Evolutionary conservation across 1,284 basidiomycete species (phyloP).

Genomic region (Bondarzewia mesenterica): DNA sequence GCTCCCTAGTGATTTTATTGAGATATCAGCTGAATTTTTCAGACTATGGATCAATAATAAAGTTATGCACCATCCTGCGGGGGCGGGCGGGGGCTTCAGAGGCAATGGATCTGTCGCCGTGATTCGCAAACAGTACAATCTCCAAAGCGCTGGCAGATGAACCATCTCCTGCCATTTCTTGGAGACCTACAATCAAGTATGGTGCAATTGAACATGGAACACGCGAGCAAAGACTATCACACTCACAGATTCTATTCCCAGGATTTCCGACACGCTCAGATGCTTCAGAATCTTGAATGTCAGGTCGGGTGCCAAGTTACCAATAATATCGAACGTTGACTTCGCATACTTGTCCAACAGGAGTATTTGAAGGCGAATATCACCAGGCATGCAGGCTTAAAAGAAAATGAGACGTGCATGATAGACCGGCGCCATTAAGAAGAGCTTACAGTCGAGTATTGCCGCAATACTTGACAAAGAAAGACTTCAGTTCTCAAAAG

Average conservation of each 20-base stretch:
- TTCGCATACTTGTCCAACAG: constrained; percentile 77
- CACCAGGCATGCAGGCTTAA: constrained; percentile 68
- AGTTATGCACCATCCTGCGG: constrained; percentile 60
- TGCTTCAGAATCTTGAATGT: constrained; percentile 59
- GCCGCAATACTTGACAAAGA: constrained; percentile 24
- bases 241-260: constrained; percentile 48
- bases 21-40: background rate
- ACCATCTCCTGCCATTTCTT: constrained; percentile 68
- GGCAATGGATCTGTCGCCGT: constrained; percentile 71
- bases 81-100: constrained; percentile 47
- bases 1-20: constrained; percentile 42
- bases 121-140: constrained; percentile 64
- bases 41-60: background rate
- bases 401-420: constrained; percentile 5
- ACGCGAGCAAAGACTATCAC: background rate
- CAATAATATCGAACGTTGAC: constrained; percentile 76
- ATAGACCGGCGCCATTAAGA: background rate
- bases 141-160: constrained; percentile 71
- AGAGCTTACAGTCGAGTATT: constrained; percentile 38
- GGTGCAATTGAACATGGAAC: background rate
- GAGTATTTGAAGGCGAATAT: constrained; percentile 69
- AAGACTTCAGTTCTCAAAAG: background rate
- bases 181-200: constrained; percentile 44
- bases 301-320: constrained; percentile 61
- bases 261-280: constrained; percentile 58